Evolutionary conservation across 805 yeast genomes (phyloP), one percentile per base, ranked within the genome.

Genomic region (Candida manassasensis): DNA sequence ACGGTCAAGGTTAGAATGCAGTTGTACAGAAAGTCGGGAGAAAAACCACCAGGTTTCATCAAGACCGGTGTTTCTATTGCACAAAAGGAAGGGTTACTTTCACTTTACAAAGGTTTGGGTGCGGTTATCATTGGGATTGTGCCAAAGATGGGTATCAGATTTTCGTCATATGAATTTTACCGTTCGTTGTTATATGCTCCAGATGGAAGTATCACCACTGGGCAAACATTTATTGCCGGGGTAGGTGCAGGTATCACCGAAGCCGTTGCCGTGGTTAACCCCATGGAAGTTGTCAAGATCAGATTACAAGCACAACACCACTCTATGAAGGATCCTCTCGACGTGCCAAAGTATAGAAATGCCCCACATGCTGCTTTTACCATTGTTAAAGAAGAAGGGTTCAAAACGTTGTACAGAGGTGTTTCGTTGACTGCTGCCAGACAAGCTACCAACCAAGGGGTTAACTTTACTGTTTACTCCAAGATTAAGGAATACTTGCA

Each of bases 381-480:
- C 22, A 84, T 93, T 51, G 76, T 83, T 43, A 82, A 75, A 50
- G 97, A 90, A 62, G 98, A 90, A 69, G 98, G 98, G 32, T 70
- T 85, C 50, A 73, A 75, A 34, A 85, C 96, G 7, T 66, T 90
- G 41, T 90, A 90, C 71, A 77, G 96, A 58, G 98, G 98, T 57
- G 97, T 90, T 18, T 76, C 89, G 2, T 77, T 90, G 54, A 90
- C 98, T 21, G 96, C 97, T 25, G 95, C 96, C 19, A 80, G 98
- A 70, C 98, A 90, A 63, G 97, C 97, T 19, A 82, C 96, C 40
- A 90, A 90, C 70, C 98, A 90, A 67, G 98, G 97, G 70, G 97
- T 94, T 32, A 90, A 93, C 67, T 90, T 90, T 65, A 90, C 97
- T 3, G 95, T 87, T 19, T 90, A 90, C 68, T 84, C 96, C 18